A percentile compares a stretch with the other conserved stretches of the same genome.
Evolutionary conservation across 345 rosid genomes (phyloP).

Genomic region (Citrus sinensis): DNA sequence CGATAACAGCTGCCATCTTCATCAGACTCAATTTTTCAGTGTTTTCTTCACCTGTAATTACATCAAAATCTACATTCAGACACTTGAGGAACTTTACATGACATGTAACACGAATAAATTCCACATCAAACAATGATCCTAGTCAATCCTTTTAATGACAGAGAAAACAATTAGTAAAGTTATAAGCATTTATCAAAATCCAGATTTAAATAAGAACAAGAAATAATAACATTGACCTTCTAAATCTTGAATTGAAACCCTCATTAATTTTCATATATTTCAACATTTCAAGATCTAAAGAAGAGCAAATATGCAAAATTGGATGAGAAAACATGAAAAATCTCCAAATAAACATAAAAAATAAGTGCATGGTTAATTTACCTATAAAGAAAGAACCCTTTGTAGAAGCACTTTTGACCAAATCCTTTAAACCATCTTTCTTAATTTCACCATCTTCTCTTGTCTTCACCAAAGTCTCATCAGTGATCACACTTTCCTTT

Average conservation of each 20-base stretch:
- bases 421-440: conserved; percentile 20
- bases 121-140: neutral
- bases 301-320: neutral
- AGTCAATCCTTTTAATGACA: neutral
- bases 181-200: neutral
- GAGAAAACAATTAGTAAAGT: neutral
- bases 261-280: neutral
- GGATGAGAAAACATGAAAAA: neutral
- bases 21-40: conserved; percentile 48
- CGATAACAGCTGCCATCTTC: conserved; percentile 61
- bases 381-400: conserved; percentile 35
- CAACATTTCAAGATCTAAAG: neutral
- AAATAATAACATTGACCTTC: conserved; percentile 12
- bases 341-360: neutral
- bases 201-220: neutral
- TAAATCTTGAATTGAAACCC: neutral
- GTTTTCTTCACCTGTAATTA: conserved; percentile 32
- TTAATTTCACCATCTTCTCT: conserved; percentile 25
- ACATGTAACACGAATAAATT: neutral
- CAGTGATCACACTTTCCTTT: conserved; percentile 17
- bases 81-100: neutral
- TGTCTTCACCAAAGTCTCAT: conserved; percentile 22
- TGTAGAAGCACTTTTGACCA: conserved; percentile 42
- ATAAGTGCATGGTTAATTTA: conserved; percentile 4
- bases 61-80: conserved; percentile 12